Base-by-base conservation (phyloP, 352 stramenopile species). In the Plasmopara muralis region DNA sequence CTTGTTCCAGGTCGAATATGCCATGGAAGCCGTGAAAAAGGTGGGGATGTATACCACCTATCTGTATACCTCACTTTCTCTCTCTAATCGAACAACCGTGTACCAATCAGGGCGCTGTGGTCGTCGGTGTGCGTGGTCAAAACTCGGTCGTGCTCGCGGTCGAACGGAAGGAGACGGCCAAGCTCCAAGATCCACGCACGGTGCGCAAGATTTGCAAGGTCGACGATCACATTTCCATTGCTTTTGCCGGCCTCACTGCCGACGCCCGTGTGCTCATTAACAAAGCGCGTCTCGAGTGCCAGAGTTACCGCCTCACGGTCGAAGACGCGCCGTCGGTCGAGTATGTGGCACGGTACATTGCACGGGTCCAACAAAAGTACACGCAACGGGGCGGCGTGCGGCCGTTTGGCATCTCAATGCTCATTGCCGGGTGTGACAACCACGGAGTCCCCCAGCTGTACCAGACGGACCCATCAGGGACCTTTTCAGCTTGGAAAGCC, bases 1-100 rank as follows among this genome's bases (percentile, higher is more conserved):
- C 71, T 83, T 99, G 62, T 98, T 99, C 74, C 95, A 99, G 70
- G 96, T 99, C 9, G 96, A 99, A 83, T 99, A 99, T 81, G 97
- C 97, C 56, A 99, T 99, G 89, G 96, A 99, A 68, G 97, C 97
- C 30, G 97, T 99, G 10, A 97, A 98, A 72, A 93, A 96, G 71
- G 85, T 82, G 56, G 53, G 72, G 52, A 25, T 25, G 20, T 1
- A 25, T 1, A 3, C 1, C 3, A 25, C 20, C 20, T 25, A 1
- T 25, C 20, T 25, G 20, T 25, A 25, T 25, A 25, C 20, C 20
- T 25, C 20, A 3, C 20, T 25, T 25, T 25, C 20, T 25, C 20
- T 25, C 20, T 25, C 20, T 25, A 25, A 25, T 3, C 20, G 20
- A 25, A 25, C 20, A 3, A 25, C 1, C 20, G 20, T n/a, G n/a